phyloP scores from a whole-genome alignment of 169 alveolate species.

The Eimeria necatrix region DNA sequence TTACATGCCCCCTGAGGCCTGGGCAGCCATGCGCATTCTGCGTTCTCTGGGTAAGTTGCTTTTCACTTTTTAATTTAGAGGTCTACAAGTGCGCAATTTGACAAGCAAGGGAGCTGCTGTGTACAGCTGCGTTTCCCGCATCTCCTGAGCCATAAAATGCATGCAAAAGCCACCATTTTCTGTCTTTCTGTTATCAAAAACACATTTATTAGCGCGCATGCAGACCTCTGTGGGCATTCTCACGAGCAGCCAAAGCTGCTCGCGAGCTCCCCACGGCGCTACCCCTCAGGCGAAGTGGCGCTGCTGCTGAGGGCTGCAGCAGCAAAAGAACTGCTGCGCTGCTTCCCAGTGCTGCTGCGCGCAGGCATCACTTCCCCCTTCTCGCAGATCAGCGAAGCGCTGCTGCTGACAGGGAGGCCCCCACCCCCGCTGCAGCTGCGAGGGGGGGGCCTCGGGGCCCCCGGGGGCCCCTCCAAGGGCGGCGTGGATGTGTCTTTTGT shows the following conservation, averaged over 20 bases:
- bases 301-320: not conserved
- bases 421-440: slow-evolving; percentile 73
- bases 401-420: slow-evolving; percentile 71
- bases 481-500: slow-evolving; percentile 80
- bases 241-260: slow-evolving; percentile 18
- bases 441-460: slow-evolving; percentile 39
- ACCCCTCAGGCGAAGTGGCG: slow-evolving; percentile 54
- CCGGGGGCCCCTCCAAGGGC: slow-evolving; percentile 74
- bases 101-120: no score
- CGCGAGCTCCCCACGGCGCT: not conserved
- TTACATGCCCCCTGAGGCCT: slow-evolving; percentile 92
- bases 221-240: no score
- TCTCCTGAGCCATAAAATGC: no score
- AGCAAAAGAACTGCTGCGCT: not conserved
- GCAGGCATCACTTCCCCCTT: slow-evolving; percentile 66
- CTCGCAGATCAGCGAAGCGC: slow-evolving; percentile 58
- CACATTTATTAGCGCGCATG: no score
- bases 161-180: no score
- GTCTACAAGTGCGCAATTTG: not conserved
- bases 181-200: no score
- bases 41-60: slow-evolving; percentile 57
- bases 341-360: not conserved
- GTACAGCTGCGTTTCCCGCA: no score
- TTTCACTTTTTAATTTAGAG: not conserved
- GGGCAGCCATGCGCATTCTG: slow-evolving; percentile 86